Conservation (phyloP, 225 moss, liverwort and hornwort species). For the Pleurozium schreberi region DNA sequence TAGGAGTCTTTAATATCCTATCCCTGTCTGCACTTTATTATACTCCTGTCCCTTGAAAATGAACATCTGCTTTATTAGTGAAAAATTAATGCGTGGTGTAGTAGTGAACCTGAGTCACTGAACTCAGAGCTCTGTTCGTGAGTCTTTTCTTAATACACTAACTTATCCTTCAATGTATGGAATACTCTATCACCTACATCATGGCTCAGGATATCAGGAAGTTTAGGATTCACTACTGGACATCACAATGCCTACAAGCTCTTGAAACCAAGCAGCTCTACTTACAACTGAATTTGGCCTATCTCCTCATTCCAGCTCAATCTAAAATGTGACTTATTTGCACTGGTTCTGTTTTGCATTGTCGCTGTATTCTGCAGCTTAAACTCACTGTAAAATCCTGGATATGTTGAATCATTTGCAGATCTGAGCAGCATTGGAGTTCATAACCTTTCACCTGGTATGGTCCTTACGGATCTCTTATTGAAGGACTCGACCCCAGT, state of each 20-base stretch:
- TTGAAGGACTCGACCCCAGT: slow-evolving; percentile 79
- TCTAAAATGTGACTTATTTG: neutral
- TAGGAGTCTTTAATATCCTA: neutral
- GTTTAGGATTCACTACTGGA: neutral
- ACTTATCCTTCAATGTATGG: neutral
- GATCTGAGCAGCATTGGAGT: slow-evolving; percentile 82
- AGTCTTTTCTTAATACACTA: neutral
- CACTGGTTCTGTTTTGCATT: neutral
- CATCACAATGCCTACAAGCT: neutral
- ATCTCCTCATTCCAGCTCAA: neutral
- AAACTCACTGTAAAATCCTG: neutral
- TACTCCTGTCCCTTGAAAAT: neutral
- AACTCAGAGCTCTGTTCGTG: neutral
- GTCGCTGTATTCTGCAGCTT: neutral
- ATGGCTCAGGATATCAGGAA: neutral
- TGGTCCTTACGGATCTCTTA: slow-evolving; percentile 79
- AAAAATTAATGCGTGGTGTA: neutral
- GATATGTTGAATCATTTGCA: neutral
- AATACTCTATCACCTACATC: neutral
- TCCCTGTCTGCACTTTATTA: neutral
- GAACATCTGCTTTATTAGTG: neutral
- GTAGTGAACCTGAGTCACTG: neutral
- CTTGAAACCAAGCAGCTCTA: neutral
- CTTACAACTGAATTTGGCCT: neutral
- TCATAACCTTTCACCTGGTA: slow-evolving; percentile 89